Evolutionary conservation across 2,329 filamentous ascomycete species (phyloP).

Genomic region (Microcera coccophila): DNA sequence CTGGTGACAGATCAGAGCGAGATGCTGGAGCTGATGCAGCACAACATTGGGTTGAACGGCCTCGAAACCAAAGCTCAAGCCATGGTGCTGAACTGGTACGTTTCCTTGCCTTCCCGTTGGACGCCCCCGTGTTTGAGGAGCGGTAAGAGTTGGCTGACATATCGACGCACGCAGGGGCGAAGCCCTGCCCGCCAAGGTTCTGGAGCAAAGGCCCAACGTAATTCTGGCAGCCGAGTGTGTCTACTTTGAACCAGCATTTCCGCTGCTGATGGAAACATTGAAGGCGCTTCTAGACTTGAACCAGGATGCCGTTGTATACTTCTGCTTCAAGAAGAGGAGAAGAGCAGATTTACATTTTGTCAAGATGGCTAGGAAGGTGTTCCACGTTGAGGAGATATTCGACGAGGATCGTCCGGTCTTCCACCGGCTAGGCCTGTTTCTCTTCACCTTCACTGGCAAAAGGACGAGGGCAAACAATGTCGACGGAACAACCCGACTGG

Average conservation of each 20-base stretch:
- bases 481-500: slow-evolving; percentile 14
- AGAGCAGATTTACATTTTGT: slow-evolving; percentile 75
- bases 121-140: neutral
- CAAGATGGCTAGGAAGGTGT: slow-evolving; percentile 64
- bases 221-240: slow-evolving; percentile 96
- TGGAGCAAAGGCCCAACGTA: slow-evolving; percentile 63
- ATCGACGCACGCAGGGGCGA: slow-evolving; percentile 51
- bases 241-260: slow-evolving; percentile 95
- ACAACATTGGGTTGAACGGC: slow-evolving; percentile 79
- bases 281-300: slow-evolving; percentile 69
- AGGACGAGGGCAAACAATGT: slow-evolving; percentile 8
- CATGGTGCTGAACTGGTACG: slow-evolving; percentile 75
- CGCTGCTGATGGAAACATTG: slow-evolving; percentile 76
- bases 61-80: slow-evolving; percentile 62
- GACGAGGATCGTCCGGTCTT: slow-evolving; percentile 59
- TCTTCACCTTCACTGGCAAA: slow-evolving; percentile 52
- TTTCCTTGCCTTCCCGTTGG: slow-evolving; percentile 16
- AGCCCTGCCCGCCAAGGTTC: slow-evolving; percentile 50
- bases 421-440: slow-evolving; percentile 55
- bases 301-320: slow-evolving; percentile 62
- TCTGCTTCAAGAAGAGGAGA: slow-evolving; percentile 93
- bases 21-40: slow-evolving; percentile 81
- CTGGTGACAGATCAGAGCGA: slow-evolving; percentile 82
- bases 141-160: slow-evolving; percentile 15
- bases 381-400: slow-evolving; percentile 57